Percentiles rank a stretch among this genome's conserved stretches.
Evolutionary conservation across 1,284 basidiomycete species (phyloP).

Genomic region (Trametes polyzona): DNA sequence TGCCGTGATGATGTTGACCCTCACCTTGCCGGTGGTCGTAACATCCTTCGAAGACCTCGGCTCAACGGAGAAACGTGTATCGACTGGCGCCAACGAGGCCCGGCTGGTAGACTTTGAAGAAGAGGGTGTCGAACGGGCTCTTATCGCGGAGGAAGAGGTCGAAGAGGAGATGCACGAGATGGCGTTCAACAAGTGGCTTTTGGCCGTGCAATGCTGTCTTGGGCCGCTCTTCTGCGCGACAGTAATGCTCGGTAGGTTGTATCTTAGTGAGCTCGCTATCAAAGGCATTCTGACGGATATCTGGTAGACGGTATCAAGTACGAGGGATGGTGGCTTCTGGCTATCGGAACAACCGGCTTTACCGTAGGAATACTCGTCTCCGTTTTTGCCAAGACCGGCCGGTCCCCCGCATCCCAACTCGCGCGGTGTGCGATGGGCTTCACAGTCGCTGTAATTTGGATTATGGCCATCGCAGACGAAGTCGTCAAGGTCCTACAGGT

Average conservation of each 20-base stretch:
- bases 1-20: conserved; percentile 82
- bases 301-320: conserved; percentile 57
- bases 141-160: conserved; percentile 69
- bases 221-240: conserved; percentile 80
- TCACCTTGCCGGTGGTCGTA: conserved; percentile 91
- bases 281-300: neutral
- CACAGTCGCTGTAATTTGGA: conserved; percentile 89
- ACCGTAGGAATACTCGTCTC: conserved; percentile 59
- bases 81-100: conserved; percentile 37
- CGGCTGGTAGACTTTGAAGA: conserved; percentile 69
- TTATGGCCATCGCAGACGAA: conserved; percentile 94
- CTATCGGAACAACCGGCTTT: conserved; percentile 57
- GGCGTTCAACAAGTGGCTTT: conserved; percentile 81
- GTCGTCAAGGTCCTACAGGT: conserved; percentile 89
- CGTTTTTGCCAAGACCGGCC: conserved; percentile 65
- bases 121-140: conserved; percentile 64
- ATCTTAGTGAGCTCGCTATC: neutral
- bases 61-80: conserved; percentile 51
- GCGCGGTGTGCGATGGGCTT: conserved; percentile 90
- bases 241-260: conserved; percentile 78
- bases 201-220: conserved; percentile 77
- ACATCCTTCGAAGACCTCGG: conserved; percentile 50
- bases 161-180: conserved; percentile 66
- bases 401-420: conserved; percentile 62
- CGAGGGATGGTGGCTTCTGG: conserved; percentile 59